These are phyloP conservation scores for Monosporozyma solicola DNA, from an alignment of 805 yeast species.

Conservation along the genomic window DNA sequence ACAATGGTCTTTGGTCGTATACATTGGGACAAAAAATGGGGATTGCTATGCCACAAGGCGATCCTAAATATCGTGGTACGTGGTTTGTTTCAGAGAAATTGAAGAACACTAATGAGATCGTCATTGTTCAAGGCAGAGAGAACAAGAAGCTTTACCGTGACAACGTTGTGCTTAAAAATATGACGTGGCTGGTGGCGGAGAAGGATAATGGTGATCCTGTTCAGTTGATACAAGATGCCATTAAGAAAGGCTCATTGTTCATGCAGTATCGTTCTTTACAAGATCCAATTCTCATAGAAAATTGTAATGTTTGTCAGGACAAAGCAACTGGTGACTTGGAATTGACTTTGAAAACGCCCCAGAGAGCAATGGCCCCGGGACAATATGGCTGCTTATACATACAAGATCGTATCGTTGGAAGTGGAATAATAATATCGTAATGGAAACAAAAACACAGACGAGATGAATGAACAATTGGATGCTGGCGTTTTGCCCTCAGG, in stretches of 20 bases:
- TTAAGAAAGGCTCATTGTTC: conserved; percentile 22
- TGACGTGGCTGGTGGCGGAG: not conserved
- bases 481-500: no score
- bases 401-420: conserved; percentile 59
- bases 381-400: conserved; percentile 72
- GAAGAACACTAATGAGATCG: conserved; percentile 55
- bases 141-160: conserved; percentile 46
- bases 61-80: conserved; percentile 59
- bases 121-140: conserved; percentile 66
- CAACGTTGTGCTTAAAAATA: conserved; percentile 19
- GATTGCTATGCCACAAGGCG: conserved; percentile 82
- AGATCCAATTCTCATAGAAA: conserved; percentile 36
- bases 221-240: not conserved
- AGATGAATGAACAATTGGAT: no score
- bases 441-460: no score
- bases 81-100: conserved; percentile 84
- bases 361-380: conserved; percentile 82
- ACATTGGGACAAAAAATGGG: conserved; percentile 80
- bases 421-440: conserved; percentile 30
- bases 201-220: not conserved
- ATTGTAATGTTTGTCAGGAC: conserved; percentile 5
- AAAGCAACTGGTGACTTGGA: not conserved
- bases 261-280: conserved; percentile 74
- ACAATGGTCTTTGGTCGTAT: conserved; percentile 87
- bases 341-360: conserved; percentile 36